Base-by-base conservation (phyloP, 148 eudicot species). In the Dianthus caryophyllus region DNA sequence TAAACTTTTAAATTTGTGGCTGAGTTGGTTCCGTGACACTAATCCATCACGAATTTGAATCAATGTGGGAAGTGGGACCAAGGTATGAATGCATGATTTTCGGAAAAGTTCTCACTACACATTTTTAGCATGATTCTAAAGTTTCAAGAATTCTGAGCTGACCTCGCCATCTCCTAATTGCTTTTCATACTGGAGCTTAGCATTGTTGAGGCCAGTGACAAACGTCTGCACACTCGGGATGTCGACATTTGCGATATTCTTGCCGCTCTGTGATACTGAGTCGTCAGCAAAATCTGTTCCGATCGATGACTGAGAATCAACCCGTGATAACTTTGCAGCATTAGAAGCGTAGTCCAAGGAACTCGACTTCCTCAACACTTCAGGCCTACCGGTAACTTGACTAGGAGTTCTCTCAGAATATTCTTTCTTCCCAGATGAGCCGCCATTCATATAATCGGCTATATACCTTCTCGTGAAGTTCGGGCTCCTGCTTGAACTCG, bases 161-260 rank as follows among this genome's bases (percentile, higher is more conserved):
- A 88, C 97, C 97, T 84, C 79, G 64, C 71, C 71, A 55, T 78
- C 77, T 38, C 30, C 76, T 67, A 74, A 66, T 50, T 85, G 81
- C 68, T 80, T 80, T 74, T 85, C 94, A 78, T 83, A 84, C 73
- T 85, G 91, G 55, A 81, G 81, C 79, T 88, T 88, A 53, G 97
- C 97, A 78, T 88, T 90, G 71, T 85, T 83, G 74, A 94, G 79
- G 63, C 96, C 93, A 18, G 93, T 93, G 57, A 94, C 93, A 77
- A 94, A 94, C 54, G 80, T 77, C 56, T 81, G 82, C 18, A 94
- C 81, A 72, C 87, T 88, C 12, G 96, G 86, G 54, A 94, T 83
- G 60, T 86, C 87, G 72, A 86, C 96, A 69, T 89, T 88, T 18
- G 76, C 72, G 13, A 63, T 55, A 68, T 36, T 76, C 29, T 63